Base-by-base conservation (phyloP, 192 early-diverging fungal species). In the Coemansia sp. region DNA sequence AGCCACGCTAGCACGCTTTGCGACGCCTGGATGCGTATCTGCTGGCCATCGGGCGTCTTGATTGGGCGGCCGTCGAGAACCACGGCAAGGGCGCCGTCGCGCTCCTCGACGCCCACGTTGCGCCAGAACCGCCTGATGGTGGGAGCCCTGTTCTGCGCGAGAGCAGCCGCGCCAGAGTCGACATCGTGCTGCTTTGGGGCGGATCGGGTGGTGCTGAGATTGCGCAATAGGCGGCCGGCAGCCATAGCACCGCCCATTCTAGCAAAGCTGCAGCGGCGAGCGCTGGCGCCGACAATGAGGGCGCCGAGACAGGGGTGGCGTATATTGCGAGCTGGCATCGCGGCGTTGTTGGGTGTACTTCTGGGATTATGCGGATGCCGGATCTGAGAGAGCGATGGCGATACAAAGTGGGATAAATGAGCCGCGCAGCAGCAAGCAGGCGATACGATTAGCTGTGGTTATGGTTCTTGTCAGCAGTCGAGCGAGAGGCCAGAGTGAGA, bases 11-110 rank as follows among this genome's bases (percentile, higher is more conserved):
- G 63, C n/a, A 78, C 58, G 28, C 64, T 72, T 57, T 89, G 86
- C 0, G 82, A 58, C 18, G 45, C 52, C 8, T 86, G 75, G 24
- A 98, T 77, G 6, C 64, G 71, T 39, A 98, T 59, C 28, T 75
- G 83, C 45, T 83, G 76, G 39, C 91, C 91, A 35, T 82, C 84
- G 7, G 95, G 95, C 0, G 92, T 93, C 75, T 91, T 91, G 50
- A 98, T 79, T 18, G 81, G 64, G 8, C 93, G 85, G n/a, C 83
- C 79, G 71, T 98, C 95, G 16, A 98, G 82, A 22, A 75, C 74
- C 55, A 94, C 79, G 3, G 72, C 73, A 48, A 66, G 69, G 16
- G 67, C 73, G 55, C 84, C 83, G 67, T 62, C 57, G 28, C 59
- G 66, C 56, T 69, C 70, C n/a, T 55, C 75, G 2, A 79, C 76